phyloP scores from a whole-genome alignment of 108 stramenopile genomes.

The Fistulifera pelliculosa region DNA sequence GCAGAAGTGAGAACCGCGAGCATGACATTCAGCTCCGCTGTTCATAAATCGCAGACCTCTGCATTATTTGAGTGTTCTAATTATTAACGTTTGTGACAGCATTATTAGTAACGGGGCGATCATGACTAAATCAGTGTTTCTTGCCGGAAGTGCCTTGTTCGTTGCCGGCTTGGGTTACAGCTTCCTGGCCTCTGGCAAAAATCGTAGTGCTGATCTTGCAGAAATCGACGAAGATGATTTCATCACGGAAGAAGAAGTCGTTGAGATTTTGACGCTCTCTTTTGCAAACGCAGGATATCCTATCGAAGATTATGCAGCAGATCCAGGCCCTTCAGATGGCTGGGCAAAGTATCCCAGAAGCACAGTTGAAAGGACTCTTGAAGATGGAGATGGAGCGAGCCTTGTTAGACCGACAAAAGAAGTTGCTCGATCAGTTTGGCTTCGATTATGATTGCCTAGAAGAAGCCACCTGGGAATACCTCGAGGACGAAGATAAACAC shows the following conservation, averaged over 20 bases:
- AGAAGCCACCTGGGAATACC: slow-evolving; percentile 85
- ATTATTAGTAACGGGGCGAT: background rate
- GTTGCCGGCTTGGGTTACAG: slow-evolving; percentile 12
- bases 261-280: slow-evolving; percentile 71
- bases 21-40: no score
- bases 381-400: slow-evolving; percentile 73
- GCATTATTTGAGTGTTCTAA: no score
- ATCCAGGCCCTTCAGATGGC: slow-evolving; percentile 82
- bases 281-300: slow-evolving; percentile 77
- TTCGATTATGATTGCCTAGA: slow-evolving; percentile 83
- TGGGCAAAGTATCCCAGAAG: slow-evolving; percentile 75
- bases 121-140: background rate
- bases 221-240: slow-evolving; percentile 47
- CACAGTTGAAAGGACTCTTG: slow-evolving; percentile 61
- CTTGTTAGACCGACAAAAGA: slow-evolving; percentile 39
- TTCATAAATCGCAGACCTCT: no score
- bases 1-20: no score
- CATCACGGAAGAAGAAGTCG: slow-evolving; percentile 67
- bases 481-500: slow-evolving; percentile 40
- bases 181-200: slow-evolving; percentile 13
- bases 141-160: slow-evolving; percentile 21
- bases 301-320: slow-evolving; percentile 71
- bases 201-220: slow-evolving; percentile 11
- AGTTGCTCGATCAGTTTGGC: slow-evolving; percentile 65
- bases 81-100: no score